Evolutionary conservation across 2,329 filamentous ascomycete genomes (phyloP).

Genomic region (Cordyceps farinosa): DNA sequence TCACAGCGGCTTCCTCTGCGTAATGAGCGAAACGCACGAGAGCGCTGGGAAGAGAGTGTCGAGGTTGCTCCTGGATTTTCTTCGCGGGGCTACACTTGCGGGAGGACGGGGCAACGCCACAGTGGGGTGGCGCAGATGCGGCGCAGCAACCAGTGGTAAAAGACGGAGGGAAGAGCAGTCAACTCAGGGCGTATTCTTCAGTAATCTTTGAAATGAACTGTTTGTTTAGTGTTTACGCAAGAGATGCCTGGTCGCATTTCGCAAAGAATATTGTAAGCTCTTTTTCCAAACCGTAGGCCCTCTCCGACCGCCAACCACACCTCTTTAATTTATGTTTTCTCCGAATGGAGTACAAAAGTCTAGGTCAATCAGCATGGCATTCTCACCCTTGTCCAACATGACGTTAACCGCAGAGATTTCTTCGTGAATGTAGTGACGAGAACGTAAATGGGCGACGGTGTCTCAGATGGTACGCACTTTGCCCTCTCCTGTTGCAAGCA

Average conservation of each 20-base stretch:
- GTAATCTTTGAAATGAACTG: too few species aligned
- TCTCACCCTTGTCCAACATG: not conserved
- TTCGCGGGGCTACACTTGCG: conserved; percentile 7
- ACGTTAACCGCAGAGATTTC: not conserved
- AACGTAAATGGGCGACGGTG: not conserved
- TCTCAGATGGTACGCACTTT: not conserved
- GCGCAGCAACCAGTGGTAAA: not conserved
- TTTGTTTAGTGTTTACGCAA: not conserved
- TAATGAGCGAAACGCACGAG: conserved; percentile 16
- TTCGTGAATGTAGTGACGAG: not conserved
- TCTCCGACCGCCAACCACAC: not conserved
- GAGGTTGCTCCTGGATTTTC: conserved; percentile 18
- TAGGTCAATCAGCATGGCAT: not conserved
- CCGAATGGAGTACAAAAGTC: not conserved
- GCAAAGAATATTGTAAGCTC: not conserved
- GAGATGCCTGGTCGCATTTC: not conserved
- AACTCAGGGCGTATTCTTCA: too few species aligned
- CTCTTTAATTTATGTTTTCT: not conserved
- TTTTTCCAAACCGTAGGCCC: not conserved
- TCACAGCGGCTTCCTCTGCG: conserved; percentile 18
- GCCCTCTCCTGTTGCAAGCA: not conserved
- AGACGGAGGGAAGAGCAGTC: too few species aligned
- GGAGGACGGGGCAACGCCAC: conserved; percentile 2
- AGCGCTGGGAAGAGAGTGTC: conserved; percentile 12
- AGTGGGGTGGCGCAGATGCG: not conserved